A percentile compares a stretch with the other conserved stretches of the same genome.
These are phyloP conservation scores for Penicillium sp. DNA, from an alignment of 2,329 filamentous ascomycete species.

Conservation along the genomic window DNA sequence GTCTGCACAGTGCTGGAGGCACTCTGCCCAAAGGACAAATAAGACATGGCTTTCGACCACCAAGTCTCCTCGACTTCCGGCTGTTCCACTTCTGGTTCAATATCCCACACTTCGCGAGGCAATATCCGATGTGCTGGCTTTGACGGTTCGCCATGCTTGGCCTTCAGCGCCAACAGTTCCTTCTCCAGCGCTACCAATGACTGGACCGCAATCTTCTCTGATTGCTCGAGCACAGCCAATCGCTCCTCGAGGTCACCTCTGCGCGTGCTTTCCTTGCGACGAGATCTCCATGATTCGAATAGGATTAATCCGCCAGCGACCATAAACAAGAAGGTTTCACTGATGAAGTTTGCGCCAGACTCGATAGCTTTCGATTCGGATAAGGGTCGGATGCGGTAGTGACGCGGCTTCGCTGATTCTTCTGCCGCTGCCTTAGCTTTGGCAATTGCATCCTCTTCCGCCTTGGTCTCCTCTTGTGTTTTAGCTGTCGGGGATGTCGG, in stretches of 20 bases:
- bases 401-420: constrained; percentile 46
- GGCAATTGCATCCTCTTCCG: constrained; percentile 49
- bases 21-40: constrained; percentile 26
- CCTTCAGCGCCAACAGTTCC: constrained; percentile 41
- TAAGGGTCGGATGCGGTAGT: constrained; percentile 57
- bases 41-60: constrained; percentile 33
- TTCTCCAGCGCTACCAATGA: constrained; percentile 45
- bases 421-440: constrained; percentile 40
- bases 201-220: constrained; percentile 38
- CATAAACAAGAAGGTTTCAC: constrained; percentile 60
- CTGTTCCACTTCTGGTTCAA: constrained; percentile 17
- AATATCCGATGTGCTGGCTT: constrained; percentile 34
- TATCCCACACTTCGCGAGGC: constrained; percentile 39
- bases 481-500: constrained; percentile 55
- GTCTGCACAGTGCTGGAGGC: constrained; percentile 8
- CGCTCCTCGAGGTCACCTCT: constrained; percentile 58
- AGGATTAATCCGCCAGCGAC: constrained; percentile 60
- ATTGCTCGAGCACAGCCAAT: constrained; percentile 54
- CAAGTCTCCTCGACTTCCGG: constrained; percentile 23
- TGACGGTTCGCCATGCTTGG: constrained; percentile 31
- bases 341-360: constrained; percentile 63
- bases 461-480: constrained; percentile 56
- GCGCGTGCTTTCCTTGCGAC: constrained; percentile 56
- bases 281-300: constrained; percentile 57
- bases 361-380: constrained; percentile 65